Evolutionary conservation across 2,329 filamentous ascomycete genomes (phyloP).

Genomic region (Kalaharituber pfeilii): DNA sequence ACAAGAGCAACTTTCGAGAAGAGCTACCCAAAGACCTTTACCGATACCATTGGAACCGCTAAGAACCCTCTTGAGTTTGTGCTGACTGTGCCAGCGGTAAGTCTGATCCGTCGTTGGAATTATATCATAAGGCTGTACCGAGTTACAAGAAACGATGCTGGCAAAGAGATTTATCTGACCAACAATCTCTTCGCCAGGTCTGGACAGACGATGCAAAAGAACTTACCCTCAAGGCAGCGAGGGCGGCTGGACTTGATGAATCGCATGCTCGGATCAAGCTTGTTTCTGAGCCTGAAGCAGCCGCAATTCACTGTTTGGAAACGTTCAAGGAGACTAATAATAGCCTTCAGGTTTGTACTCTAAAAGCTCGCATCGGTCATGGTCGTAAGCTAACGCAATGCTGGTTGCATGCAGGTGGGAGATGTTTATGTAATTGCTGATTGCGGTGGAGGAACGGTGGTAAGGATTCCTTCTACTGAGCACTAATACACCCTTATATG

Average conservation of each 20-base stretch:
- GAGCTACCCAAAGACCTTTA: slow-evolving; percentile 4
- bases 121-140: no score
- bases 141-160: no score
- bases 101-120: neutral
- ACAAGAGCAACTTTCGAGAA: slow-evolving; percentile 3
- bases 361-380: no score
- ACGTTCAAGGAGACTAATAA: slow-evolving; percentile 6
- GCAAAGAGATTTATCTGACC: neutral
- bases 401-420: slow-evolving; percentile 5
- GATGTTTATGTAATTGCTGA: slow-evolving; percentile 10
- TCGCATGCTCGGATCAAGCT: neutral
- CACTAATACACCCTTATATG: neutral
- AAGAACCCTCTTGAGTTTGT: slow-evolving; percentile 5
- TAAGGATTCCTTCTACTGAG: neutral
- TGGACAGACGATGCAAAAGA: slow-evolving; percentile 10
- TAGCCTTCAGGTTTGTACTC: slow-evolving; percentile 1
- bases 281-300: slow-evolving; percentile 11
- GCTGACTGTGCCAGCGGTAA: slow-evolving; percentile 10
- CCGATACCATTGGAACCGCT: neutral
- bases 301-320: slow-evolving; percentile 8
- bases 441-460: slow-evolving; percentile 13
- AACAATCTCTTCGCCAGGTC: neutral
- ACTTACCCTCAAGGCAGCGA: slow-evolving; percentile 6
- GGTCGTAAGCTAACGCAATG: no score
- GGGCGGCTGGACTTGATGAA: slow-evolving; percentile 4